These are phyloP conservation scores for Tylopilus sp. DNA, from an alignment of 1,284 basidiomycete genomes.

Conservation along the genomic window DNA sequence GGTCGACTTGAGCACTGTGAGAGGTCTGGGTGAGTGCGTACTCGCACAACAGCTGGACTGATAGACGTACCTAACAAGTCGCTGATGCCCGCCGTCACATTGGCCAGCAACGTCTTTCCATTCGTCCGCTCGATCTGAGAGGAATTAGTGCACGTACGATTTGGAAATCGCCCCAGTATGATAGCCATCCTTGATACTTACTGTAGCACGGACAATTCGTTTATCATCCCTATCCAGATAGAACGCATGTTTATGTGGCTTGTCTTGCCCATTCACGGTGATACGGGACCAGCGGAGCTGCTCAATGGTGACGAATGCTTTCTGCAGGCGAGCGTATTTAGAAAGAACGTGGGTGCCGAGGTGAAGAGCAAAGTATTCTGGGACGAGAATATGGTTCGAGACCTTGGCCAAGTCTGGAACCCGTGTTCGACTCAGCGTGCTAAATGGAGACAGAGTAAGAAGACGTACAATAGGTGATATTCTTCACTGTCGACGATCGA, in stretches of 20 bases:
- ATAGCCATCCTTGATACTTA: conserved; percentile 40
- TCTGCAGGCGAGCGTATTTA: conserved; percentile 85
- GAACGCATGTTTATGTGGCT: conserved; percentile 86
- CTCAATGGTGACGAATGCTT: conserved; percentile 82
- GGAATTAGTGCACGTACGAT: not conserved
- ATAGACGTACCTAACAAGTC: conserved; percentile 78
- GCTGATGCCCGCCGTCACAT: conserved; percentile 74
- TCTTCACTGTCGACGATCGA: conserved; percentile 74
- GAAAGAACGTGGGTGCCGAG: conserved; percentile 88
- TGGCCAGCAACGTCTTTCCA: conserved; percentile 70
- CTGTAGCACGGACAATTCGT: conserved; percentile 74
- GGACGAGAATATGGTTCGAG: conserved; percentile 85
- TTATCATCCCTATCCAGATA: conserved; percentile 93
- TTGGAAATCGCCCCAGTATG: not conserved
- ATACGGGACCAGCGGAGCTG: conserved; percentile 92
- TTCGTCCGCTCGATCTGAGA: conserved; percentile 68
- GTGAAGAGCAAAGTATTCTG: conserved; percentile 91
- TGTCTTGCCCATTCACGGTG: conserved; percentile 56
- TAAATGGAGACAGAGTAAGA: not conserved
- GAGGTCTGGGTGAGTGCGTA: not conserved
- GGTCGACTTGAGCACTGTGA: conserved; percentile 87
- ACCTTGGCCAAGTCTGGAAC: conserved; percentile 85
- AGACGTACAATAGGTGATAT: conserved; percentile 86
- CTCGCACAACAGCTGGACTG: too few species aligned
- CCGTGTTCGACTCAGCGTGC: too few species aligned